A percentile compares a stretch with the other conserved stretches of the same genome.
Evolutionary conservation across 768 basidiomycete species (phyloP).

Genomic region (Termitomyces eurrhizus): DNA sequence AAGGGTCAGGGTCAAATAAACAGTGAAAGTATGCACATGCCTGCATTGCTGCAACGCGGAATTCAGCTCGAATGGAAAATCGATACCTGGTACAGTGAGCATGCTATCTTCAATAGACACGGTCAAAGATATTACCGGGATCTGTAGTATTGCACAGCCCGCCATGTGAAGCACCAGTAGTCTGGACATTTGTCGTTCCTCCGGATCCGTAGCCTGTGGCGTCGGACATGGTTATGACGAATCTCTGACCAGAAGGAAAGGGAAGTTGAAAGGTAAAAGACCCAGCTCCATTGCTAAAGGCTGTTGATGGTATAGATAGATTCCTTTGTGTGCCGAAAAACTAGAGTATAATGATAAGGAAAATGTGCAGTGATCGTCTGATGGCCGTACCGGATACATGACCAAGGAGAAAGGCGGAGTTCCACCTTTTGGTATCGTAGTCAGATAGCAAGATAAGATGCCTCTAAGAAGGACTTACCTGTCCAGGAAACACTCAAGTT

Average conservation of each 20-base stretch:
- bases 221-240: conserved; percentile 70
- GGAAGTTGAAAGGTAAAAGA: conserved; percentile 46
- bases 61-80: conserved; percentile 49
- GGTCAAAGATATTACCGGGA: conserved; percentile 26
- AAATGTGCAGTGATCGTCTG: conserved; percentile 1
- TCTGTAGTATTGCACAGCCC: conserved; percentile 48
- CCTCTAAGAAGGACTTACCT: conserved; percentile 34
- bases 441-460: conserved; percentile 7
- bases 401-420: conserved; percentile 47
- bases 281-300: conserved; percentile 52
- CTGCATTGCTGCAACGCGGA: conserved; percentile 57
- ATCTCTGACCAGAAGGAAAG: conserved; percentile 31
- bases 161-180: conserved; percentile 42
- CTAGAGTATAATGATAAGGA: conserved; percentile 28
- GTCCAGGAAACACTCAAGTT: conserved; percentile 57
- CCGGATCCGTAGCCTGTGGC: conserved; percentile 65
- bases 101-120: not conserved
- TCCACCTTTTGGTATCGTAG: conserved; percentile 42
- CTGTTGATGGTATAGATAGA: conserved; percentile 49
- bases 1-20: not conserved
- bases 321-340: conserved; percentile 51
- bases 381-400: conserved; percentile 44
- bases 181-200: conserved; percentile 47
- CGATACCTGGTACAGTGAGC: conserved; percentile 23
- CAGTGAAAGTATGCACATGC: conserved; percentile 29